Conservation (phyloP, 495 filamentous ascomycete species). For the Trichoderma orchidacearum region DNA sequence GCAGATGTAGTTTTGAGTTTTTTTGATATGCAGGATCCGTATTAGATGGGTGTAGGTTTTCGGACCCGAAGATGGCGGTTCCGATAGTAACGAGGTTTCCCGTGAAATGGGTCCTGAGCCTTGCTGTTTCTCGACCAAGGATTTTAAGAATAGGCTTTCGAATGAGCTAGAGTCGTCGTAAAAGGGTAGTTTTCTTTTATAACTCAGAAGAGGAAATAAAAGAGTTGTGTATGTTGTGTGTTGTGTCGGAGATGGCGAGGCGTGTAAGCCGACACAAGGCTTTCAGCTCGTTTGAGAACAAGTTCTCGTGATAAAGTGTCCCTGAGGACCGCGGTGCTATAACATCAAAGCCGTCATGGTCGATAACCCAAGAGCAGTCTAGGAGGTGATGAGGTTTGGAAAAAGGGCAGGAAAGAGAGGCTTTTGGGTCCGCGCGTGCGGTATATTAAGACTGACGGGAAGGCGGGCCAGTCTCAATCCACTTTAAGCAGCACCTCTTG, state of each 20-base stretch:
- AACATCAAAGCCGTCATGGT: slow-evolving; percentile 22
- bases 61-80: too few relatives aligned
- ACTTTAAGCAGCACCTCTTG: not conserved
- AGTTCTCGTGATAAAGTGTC: slow-evolving; percentile 20
- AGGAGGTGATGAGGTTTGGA: not conserved
- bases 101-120: too few relatives aligned
- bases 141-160: too few relatives aligned
- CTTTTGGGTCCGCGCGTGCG: not conserved
- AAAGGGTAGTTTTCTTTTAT: too few relatives aligned
- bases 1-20: too few relatives aligned
- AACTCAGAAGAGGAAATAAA: too few relatives aligned
- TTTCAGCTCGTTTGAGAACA: not conserved
- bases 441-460: not conserved
- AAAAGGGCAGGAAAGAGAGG: not conserved
- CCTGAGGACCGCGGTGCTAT: slow-evolving; percentile 46
- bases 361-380: not conserved
- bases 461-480: not conserved
- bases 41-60: too few relatives aligned
- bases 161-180: too few relatives aligned
- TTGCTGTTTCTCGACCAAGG: too few relatives aligned
- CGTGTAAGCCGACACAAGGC: slow-evolving; percentile 1
- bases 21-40: too few relatives aligned
- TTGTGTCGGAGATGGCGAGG: not conserved
- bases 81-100: too few relatives aligned
- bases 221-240: not conserved